Evolutionary conservation across 2,329 filamentous ascomycete genomes (phyloP), one percentile per base, ranked within the genome.

Genomic region (Aspergillus oerlinghausenensis): DNA sequence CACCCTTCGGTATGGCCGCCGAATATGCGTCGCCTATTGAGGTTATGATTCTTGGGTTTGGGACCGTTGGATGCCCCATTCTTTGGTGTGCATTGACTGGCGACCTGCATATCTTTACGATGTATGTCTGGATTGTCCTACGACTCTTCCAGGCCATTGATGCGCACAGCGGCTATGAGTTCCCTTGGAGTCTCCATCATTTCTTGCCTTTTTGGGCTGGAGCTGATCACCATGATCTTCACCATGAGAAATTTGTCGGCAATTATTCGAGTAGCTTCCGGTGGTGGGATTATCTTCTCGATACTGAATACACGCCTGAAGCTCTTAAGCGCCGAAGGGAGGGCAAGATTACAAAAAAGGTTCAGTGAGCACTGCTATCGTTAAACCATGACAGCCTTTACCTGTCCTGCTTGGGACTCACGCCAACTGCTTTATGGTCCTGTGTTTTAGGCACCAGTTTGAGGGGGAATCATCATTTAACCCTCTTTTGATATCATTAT

Each of bases 11-110:
- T 65, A 82, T 99, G 53, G 93, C 94, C 21, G 93, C 94, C 56
- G 94, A 99, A 78, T 99, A 99, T 76, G 94, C 94, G 6, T 97
- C 93, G 47, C 94, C 94, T 0, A 95, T 97, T 66, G 94, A 99
- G 78, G 91, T 93, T 65, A 95, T 97, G 89, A 84, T 95, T 56
- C 87, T 99, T 51, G 94, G 93, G 42, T 82, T 96, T 57, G 94
- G 94, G 61, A 89, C 88, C 1, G 88, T 99, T 61, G 85, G 89
- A 58, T 81, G 84, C 38, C 94, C 94, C 38, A 88, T 97, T 63
- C 62, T 95, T 42, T 94, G 90, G 86, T 90, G 89, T 67, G 85
- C 85, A 49, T 63, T 96, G 69, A 96, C 92, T 48, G 86, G 87
- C 63, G 87, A 99, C 63, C 82, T 99, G 40, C 94, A 99, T 78